Conservation (phyloP, 768 basidiomycete genomes). For the Chlorophyllum brunneum region DNA sequence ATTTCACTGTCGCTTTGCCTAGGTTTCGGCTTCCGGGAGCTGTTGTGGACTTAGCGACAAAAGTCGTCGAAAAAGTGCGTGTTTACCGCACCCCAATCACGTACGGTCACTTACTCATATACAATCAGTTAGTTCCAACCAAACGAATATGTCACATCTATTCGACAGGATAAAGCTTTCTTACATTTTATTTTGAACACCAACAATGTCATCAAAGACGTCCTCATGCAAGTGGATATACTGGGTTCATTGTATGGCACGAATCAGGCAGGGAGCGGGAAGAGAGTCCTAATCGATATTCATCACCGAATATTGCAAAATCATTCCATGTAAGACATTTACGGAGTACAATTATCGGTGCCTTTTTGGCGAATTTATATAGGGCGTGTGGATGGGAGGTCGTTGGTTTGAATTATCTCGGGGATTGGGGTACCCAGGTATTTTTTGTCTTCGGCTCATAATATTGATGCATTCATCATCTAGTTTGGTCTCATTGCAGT, state of each 20-base stretch:
- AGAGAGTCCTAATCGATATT: slow-evolving; percentile 90
- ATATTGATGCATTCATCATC: no score
- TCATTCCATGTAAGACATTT: slow-evolving; percentile 97
- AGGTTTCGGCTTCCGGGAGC: slow-evolving; percentile 85
- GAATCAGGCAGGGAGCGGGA: slow-evolving; percentile 72
- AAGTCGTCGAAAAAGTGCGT: slow-evolving; percentile 71
- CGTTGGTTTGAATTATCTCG: slow-evolving; percentile 88
- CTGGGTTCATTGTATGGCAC: slow-evolving; percentile 69
- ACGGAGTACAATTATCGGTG: slow-evolving; percentile 98
- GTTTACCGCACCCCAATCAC: slow-evolving; percentile 3
- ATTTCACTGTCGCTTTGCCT: slow-evolving; percentile 90
- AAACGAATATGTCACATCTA: slow-evolving; percentile 71
- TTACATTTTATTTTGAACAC: slow-evolving; percentile 41
- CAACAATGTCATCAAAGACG: slow-evolving; percentile 54
- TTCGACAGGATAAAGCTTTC: slow-evolving; percentile 38
- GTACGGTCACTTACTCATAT: no score
- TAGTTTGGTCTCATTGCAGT: slow-evolving; percentile 1
- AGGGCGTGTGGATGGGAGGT: slow-evolving; percentile 92
- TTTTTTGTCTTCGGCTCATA: slow-evolving; percentile 16
- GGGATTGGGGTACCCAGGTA: slow-evolving; percentile 98
- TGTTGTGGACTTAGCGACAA: slow-evolving; percentile 69
- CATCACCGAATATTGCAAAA: slow-evolving; percentile 96
- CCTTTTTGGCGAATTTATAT: slow-evolving; percentile 88
- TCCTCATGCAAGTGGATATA: slow-evolving; percentile 72
- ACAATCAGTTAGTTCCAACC: slow-evolving; percentile 84